phyloP scores from a whole-genome alignment of 345 rosid species.

The Chamaenerion angustifolium region DNA sequence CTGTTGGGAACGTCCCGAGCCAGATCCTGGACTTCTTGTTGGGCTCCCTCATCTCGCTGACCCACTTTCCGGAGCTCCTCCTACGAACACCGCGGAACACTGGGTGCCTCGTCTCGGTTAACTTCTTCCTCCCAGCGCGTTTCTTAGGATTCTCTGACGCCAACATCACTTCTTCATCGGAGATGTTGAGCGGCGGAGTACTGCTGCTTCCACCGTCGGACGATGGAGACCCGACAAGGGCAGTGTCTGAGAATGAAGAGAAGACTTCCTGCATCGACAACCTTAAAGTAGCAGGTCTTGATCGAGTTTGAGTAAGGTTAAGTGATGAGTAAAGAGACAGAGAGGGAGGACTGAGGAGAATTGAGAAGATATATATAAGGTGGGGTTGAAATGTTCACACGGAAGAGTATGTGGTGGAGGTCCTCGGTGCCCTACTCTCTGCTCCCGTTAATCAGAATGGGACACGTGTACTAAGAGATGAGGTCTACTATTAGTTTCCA shows the following conservation, averaged over 20 bases:
- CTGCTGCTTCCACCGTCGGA: slow-evolving; percentile 14
- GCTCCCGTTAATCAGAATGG: too few relatives aligned
- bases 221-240: slow-evolving; percentile 10
- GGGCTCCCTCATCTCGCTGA: slow-evolving; percentile 76
- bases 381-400: too few relatives aligned
- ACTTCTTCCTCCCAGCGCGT: slow-evolving; percentile 76
- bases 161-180: slow-evolving; percentile 37
- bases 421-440: too few relatives aligned
- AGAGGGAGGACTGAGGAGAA: too few relatives aligned
- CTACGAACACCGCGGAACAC: slow-evolving; percentile 64
- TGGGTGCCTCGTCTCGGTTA: slow-evolving; percentile 79
- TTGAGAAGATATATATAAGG: too few relatives aligned
- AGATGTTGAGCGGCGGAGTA: slow-evolving; percentile 10
- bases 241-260: slow-evolving; percentile 11
- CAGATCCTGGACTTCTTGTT: slow-evolving; percentile 79
- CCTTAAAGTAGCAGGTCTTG: not conserved
- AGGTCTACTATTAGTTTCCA: too few relatives aligned
- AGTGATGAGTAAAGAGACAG: too few relatives aligned
- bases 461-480: too few relatives aligned
- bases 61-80: slow-evolving; percentile 80
- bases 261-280: slow-evolving; percentile 14
- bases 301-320: not conserved
- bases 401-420: too few relatives aligned
- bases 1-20: slow-evolving; percentile 65
- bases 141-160: slow-evolving; percentile 66